Evolutionary conservation across 805 yeast species (phyloP).

Genomic region (Metschnikowia drakensbergensis): DNA sequence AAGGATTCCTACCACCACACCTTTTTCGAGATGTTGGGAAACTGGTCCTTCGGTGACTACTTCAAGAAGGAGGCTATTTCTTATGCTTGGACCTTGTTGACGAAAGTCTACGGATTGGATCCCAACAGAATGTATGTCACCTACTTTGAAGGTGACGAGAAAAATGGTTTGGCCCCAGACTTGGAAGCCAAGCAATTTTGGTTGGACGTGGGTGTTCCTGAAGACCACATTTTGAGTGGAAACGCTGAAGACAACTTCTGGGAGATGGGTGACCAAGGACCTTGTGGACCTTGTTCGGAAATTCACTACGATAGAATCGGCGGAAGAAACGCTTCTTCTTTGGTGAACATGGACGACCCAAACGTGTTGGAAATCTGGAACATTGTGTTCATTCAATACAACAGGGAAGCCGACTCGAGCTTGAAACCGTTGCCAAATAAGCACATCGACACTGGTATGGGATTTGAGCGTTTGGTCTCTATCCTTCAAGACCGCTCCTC

Average conservation of each 20-base stretch:
- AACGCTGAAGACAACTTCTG: conserved; percentile 89
- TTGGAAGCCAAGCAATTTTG: conserved; percentile 87
- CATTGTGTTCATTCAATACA: conserved; percentile 93
- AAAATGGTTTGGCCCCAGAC: conserved; percentile 84
- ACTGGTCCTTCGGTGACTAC: conserved; percentile 99
- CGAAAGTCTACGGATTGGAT: conserved; percentile 77
- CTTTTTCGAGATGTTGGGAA: conserved; percentile 98
- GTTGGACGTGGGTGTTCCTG: conserved; percentile 83
- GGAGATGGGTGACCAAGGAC: conserved; percentile 99
- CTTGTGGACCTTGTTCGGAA: conserved; percentile 99
- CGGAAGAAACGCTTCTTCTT: conserved; percentile 87
- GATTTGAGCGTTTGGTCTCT: conserved; percentile 95
- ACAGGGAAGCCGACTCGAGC: conserved; percentile 84
- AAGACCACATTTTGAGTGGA: conserved; percentile 92
- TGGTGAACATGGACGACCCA: conserved; percentile 97
- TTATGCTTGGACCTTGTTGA: conserved; percentile 88
- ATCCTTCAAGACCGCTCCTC: conserved; percentile 87
- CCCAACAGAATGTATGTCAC: conserved; percentile 86
- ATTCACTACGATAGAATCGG: conserved; percentile 97
- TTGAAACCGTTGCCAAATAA: conserved; percentile 85
- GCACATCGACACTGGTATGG: conserved; percentile 98
- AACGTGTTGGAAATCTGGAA: conserved; percentile 98
- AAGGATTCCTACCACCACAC: conserved; percentile 98
- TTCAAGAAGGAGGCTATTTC: conserved; percentile 91
- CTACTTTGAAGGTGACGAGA: conserved; percentile 90